Conservation (phyloP, 2,329 filamentous ascomycete species). For the Neurospora crassa region DNA sequence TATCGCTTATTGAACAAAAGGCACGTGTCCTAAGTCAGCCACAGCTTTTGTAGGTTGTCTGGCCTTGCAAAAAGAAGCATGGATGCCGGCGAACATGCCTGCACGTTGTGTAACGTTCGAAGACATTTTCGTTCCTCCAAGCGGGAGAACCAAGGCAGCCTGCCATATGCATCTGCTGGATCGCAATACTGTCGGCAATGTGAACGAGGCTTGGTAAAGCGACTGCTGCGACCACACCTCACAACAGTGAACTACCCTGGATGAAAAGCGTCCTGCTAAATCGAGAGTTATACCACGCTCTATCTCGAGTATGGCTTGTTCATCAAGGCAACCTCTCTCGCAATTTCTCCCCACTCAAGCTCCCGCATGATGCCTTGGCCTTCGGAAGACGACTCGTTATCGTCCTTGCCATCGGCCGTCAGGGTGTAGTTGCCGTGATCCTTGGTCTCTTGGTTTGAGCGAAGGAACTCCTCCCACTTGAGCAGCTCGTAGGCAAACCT, state of each 20-base stretch:
- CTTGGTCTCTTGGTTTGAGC: constrained; percentile 25
- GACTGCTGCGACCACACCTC: neutral
- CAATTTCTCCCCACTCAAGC: constrained; percentile 82
- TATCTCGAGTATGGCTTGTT: constrained; percentile 83
- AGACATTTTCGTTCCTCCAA: neutral
- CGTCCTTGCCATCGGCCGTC: constrained; percentile 31
- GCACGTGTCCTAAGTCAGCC: neutral
- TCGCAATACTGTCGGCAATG: neutral
- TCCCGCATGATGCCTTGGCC: constrained; percentile 52
- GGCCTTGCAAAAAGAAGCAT: neutral
- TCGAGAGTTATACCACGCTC: constrained; percentile 4
- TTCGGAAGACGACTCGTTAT: constrained; percentile 17
- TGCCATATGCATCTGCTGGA: neutral
- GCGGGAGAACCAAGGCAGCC: neutral
- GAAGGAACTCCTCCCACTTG: constrained; percentile 84
- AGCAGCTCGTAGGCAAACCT: constrained; percentile 91
- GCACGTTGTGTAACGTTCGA: too few species aligned
- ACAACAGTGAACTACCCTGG: neutral
- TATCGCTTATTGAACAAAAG: neutral
- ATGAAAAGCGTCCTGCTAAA: neutral
- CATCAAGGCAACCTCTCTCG: constrained; percentile 88
- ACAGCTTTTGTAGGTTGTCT: neutral
- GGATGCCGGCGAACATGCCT: neutral
- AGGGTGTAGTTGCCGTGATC: neutral
- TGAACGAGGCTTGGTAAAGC: neutral